Base-by-base conservation (phyloP, 179 eudicot species). In the Corrigiola litoralis region DNA sequence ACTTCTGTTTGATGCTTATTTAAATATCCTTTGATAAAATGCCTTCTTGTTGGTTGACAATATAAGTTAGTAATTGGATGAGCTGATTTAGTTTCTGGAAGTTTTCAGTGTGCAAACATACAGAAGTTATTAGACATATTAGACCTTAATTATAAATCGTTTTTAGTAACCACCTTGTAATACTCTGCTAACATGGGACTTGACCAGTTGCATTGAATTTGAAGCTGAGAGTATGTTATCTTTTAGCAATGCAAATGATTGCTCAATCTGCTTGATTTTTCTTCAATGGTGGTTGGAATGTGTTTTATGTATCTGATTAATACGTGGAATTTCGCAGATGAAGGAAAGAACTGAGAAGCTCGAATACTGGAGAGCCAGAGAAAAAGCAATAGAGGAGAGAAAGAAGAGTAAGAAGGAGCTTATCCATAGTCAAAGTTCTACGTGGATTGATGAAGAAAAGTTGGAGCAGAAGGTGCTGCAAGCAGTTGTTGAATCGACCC, bases 331-430 rank as follows among this genome's bases (percentile, higher is more conserved):
- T 44, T 9, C 69, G 62, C 85, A 89, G 96, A 56, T 83, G 66
- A 89, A 85, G 83, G 97, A 91, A 78, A 83, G 80, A 80, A 71
- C 75, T 24, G 83, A 85, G 76, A 88, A 89, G 78, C 91, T 86
- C 36, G 94, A 86, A 51, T 86, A 86, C 67, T 85, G 95, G 96
- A 91, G 76, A 62, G 72, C 3, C 77, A 80, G 81, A 76, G 72
- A 80, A 67, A 70, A 58, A 28, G 45, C 68, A 31, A 44, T 82
- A 2, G 70, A 58, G 59, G 86, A 85, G 58, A 83, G 63, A 72
- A 88, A 74, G 79, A 74, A 69, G 21, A 81, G 65, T 29, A 76
- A 79, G 72, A 84, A 76, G 1, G 91, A 91, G 72, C 81, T 75
- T 61, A 31, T 86, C 31, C 81, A 57, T 7, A 66, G 79, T 54